A percentile compares a stretch with the other conserved stretches of the same genome.
Conservation (phyloP, 257 asterid species). For the Nicotiana otophora region DNA sequence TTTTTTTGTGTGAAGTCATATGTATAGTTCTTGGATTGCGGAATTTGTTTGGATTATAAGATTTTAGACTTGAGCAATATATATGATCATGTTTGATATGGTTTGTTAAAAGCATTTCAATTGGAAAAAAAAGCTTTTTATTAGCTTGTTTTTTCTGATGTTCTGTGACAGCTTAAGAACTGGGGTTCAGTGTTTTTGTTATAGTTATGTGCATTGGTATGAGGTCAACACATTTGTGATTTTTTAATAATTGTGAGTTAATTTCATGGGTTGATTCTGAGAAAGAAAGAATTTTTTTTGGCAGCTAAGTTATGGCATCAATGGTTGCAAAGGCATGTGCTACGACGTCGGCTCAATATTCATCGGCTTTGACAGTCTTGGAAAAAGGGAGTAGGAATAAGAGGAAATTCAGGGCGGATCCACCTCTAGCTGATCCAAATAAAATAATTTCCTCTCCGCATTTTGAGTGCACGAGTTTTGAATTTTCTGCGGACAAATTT, state of each 20-base stretch:
- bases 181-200: constrained; percentile 11
- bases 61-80: neutral
- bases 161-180: neutral
- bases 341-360: constrained; percentile 51
- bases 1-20: neutral
- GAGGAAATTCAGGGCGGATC: constrained; percentile 90
- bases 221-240: neutral
- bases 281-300: constrained; percentile 15
- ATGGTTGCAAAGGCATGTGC: constrained; percentile 67
- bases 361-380: constrained; percentile 48
- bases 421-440: constrained; percentile 54
- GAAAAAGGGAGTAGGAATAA: constrained; percentile 89
- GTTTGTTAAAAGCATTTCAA: neutral
- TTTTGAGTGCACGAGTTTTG: constrained; percentile 57
- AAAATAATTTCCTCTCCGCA: constrained; percentile 50
- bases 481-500: constrained; percentile 71
- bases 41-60: constrained; percentile 6
- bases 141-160: neutral
- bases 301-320: constrained; percentile 73
- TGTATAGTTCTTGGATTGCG: neutral
- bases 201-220: neutral
- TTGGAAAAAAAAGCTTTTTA: neutral
- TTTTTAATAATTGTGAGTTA: neutral
- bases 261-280: constrained; percentile 20
- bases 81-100: constrained; percentile 7